phyloP scores from a whole-genome alignment of 352 stramenopile species.

The Globisporangium uncinulatum region DNA sequence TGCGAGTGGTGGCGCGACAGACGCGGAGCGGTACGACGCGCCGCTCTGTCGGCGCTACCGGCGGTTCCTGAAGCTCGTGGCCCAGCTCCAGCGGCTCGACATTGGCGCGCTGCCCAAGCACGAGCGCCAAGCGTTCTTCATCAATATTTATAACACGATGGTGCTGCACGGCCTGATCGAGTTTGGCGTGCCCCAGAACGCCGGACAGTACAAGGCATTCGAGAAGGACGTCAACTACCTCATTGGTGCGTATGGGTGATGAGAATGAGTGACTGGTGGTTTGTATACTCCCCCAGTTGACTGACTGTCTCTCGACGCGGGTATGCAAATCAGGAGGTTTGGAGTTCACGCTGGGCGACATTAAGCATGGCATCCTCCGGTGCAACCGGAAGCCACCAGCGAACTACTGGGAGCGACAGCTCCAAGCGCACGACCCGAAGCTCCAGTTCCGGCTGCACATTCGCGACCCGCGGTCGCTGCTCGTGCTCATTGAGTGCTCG shows the following conservation, averaged over 20 bases:
- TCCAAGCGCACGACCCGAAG: constrained; percentile 77
- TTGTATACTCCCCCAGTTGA: too few relatives aligned
- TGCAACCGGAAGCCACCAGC: constrained; percentile 85
- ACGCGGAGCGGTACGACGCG: constrained; percentile 43
- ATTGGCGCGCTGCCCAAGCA: constrained; percentile 73
- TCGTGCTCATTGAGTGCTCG: constrained; percentile 75
- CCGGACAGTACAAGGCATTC: constrained; percentile 78
- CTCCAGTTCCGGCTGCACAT: constrained; percentile 84
- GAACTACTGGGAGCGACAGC: constrained; percentile 84
- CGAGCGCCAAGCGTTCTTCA: constrained; percentile 84
- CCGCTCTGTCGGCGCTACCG: constrained; percentile 62
- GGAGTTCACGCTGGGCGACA: constrained; percentile 78
- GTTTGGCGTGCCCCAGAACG: constrained; percentile 81
- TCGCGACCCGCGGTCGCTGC: constrained; percentile 72
- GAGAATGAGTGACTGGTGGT: constrained; percentile 1
- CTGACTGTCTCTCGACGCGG: too few relatives aligned
- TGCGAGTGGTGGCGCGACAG: constrained; percentile 11
- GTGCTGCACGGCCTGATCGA: constrained; percentile 82
- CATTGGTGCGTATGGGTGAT: constrained; percentile 27
- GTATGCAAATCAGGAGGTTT: constrained; percentile 32
- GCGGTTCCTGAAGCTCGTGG: constrained; percentile 61
- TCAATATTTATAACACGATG: constrained; percentile 89
- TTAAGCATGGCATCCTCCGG: constrained; percentile 83
- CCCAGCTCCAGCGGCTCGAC: constrained; percentile 64
- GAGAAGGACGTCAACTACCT: constrained; percentile 78